Evolutionary conservation across 2,329 filamentous ascomycete genomes (phyloP), one percentile per base, ranked within the genome.

Genomic region (Pseudogymnoascus verrucosus): DNA sequence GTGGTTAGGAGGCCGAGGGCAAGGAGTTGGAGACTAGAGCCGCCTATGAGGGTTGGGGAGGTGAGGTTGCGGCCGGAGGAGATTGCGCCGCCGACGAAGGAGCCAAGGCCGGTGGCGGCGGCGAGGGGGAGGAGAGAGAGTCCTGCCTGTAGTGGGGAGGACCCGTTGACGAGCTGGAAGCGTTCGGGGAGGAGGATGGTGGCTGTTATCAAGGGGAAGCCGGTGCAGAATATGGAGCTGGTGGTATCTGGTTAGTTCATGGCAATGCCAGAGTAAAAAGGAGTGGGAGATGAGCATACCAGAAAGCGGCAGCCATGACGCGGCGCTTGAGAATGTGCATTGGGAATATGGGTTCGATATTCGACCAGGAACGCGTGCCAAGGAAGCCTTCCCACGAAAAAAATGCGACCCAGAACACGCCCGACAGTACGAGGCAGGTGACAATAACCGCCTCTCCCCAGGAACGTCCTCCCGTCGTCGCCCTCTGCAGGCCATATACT

Each of bases 61-160:
- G 57, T 64, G 6, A 57, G 34, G 28, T 65, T 62, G 23, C 62
- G 42, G 36, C 12, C 47, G 4, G 34, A 60, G 5, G 57, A 62
- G n/a, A 57, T 34, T 4, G 34, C 64, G 10, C 64, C 62, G 11
- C 57, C 64, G 26, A 65, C 19, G 12, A 62, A 28, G 11, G 64
- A 54, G 19, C 64, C 62, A n/a, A 64, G 2, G 14, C 62, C 62
- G 8, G 42, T 54, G 6, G 62, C 44, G 5, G 28, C 31, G 4
- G 64, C 57, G 10, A 65, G 62, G 16, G 64, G 64, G 3, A 65
- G 60, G n/a, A 64, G 62, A 12, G 26, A 51, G 2, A 65, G 31
- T 19, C 64, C 62, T 31, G 64, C 61, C 14, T 37, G 14, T 4
- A 64, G 21, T 2, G 64, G 42, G 1, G 57, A 31, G 14, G 61